Evolutionary conservation across 1,139 yeast species (phyloP), one percentile per base, ranked within the genome.

Genomic region (Kazachstania sp.): DNA sequence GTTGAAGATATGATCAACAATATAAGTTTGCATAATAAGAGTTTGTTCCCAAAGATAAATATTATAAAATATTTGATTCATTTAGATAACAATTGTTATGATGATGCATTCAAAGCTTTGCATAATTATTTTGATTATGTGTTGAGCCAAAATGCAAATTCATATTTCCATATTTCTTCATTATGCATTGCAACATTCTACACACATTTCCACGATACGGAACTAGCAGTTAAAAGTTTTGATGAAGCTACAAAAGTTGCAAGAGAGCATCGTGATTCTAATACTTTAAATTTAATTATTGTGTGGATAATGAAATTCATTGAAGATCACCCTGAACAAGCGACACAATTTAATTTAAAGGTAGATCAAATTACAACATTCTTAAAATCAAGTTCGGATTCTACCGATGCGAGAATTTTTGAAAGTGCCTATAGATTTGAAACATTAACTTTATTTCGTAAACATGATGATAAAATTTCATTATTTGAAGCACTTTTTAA

Each of bases 161-260:
- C 52, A 12, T 55, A 56, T 45, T 61, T 59, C 58, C 96, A 88
- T 61, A 83, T 85, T 66, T 95, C 96, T 0, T 69, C 88, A 39
- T 73, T 88, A 16, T 81, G 88, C 12, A 69, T 86, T 45, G 95
- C 95, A 0, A 74, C 86, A 0, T 68, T 88, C 39, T 92, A 87
- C 57, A 86, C 86, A 19, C 78, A 78, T 48, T 87, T 86, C 65
- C 82, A 84, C 34, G 84, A 84, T 54, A 80, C 79, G 53, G 76
- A 74, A 28, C 86, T 86, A 53, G 95, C 96, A 0, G 65, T 86
- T 15, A 75, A 82, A 54, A 84, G 95, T 0, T 84, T 88, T 4
- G 87, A 84, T 54, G 97, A 88, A 60, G 94, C 97, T 0, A 83
- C 88, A 3, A 73, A 86, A 3, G 90, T 88, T 2, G 96, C 96